Conservation (phyloP, 169 alveolate species). For the Plasmodium knowlesi region DNA sequence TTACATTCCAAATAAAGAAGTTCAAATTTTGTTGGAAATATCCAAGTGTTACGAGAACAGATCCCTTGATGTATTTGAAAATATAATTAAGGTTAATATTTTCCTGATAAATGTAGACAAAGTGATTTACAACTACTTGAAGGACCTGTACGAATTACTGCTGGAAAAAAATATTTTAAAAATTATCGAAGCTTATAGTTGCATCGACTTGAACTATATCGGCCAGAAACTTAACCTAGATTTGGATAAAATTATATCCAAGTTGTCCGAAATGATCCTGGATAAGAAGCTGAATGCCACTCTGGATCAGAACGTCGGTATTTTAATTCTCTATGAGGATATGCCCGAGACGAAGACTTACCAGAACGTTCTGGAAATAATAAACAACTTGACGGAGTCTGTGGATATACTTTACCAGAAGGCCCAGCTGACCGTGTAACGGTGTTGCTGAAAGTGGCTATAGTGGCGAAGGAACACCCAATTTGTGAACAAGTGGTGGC, state of each 20-base stretch:
- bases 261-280: slow-evolving; percentile 95
- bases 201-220: slow-evolving; percentile 90
- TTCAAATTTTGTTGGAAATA: slow-evolving; percentile 90
- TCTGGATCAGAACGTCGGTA: slow-evolving; percentile 91
- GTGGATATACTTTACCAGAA: slow-evolving; percentile 87
- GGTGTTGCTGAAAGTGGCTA: background rate
- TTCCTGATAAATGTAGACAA: slow-evolving; percentile 88
- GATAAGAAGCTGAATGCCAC: slow-evolving; percentile 96
- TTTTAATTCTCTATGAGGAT: slow-evolving; percentile 91
- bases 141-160: slow-evolving; percentile 88
- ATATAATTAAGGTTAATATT: slow-evolving; percentile 85
- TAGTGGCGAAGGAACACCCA: background rate
- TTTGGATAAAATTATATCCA: slow-evolving; percentile 86
- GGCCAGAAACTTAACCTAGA: slow-evolving; percentile 88
- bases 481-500: background rate
- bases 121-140: slow-evolving; percentile 89
- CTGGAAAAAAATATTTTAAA: slow-evolving; percentile 91
- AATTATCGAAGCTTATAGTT: slow-evolving; percentile 92
- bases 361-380: slow-evolving; percentile 83
- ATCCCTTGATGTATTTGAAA: slow-evolving; percentile 90
- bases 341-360: slow-evolving; percentile 79
- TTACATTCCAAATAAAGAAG: slow-evolving; percentile 88
- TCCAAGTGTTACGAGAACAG: slow-evolving; percentile 91
- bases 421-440: slow-evolving; percentile 81
- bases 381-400: slow-evolving; percentile 85